Evolutionary conservation across 2,329 filamentous ascomycete genomes (phyloP).

Genomic region (Paramyrothecium sp.): DNA sequence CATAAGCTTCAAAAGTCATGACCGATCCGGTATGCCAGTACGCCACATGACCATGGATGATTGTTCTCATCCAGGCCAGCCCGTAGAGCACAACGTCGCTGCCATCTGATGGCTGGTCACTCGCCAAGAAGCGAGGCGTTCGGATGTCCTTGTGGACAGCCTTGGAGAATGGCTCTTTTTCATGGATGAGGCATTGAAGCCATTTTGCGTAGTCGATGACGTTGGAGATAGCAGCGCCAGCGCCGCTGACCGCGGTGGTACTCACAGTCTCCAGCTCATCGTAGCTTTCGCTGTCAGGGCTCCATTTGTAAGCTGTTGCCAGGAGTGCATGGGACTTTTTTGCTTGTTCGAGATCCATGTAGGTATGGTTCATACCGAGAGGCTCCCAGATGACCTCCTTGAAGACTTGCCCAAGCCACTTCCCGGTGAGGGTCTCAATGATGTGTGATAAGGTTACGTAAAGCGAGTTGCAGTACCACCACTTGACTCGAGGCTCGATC

Average conservation of each 20-base stretch:
- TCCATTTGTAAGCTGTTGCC: conserved; percentile 41
- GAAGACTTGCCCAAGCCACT: conserved; percentile 37
- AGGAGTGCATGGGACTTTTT: conserved; percentile 22
- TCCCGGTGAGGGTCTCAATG: conserved; percentile 38
- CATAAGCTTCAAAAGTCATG: conserved; percentile 20
- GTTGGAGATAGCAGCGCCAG: conserved; percentile 41
- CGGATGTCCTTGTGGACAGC: conserved; percentile 24
- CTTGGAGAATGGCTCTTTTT: conserved; percentile 16
- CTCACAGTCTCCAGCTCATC: conserved; percentile 16
- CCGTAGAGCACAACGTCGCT: conserved; percentile 22
- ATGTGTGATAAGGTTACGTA: conserved; percentile 43
- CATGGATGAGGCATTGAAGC: no score
- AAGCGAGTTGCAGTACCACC: conserved; percentile 51
- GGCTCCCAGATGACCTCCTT: conserved; percentile 40
- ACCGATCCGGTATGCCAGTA: conserved; percentile 27
- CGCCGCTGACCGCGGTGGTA: conserved; percentile 31
- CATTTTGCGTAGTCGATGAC: conserved; percentile 51
- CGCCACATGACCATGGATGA: conserved; percentile 20
- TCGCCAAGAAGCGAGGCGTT: conserved; percentile 30
- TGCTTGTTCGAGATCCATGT: conserved; percentile 25
- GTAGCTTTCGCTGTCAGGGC: conserved; percentile 21
- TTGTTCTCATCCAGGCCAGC: conserved; percentile 24
- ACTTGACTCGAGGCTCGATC: conserved; percentile 41
- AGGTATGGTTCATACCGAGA: conserved; percentile 44
- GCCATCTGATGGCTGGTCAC: conserved; percentile 4